phyloP scores from a whole-genome alignment of 257 asterid genomes.

The Solanum phureja region DNA sequence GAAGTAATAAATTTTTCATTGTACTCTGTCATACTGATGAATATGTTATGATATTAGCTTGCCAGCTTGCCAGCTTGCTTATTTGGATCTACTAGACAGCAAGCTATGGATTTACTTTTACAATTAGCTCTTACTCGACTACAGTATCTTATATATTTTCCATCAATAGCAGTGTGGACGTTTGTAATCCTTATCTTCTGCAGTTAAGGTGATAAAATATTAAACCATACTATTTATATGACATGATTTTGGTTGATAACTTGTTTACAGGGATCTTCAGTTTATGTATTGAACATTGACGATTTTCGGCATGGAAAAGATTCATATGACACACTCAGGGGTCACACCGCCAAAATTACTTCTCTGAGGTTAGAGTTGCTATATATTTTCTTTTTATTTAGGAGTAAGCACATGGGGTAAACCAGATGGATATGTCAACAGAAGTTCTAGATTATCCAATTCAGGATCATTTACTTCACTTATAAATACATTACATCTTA shows the following conservation, averaged over 20 bases:
- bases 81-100: not conserved
- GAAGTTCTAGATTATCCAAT: not conserved
- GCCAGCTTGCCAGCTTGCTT: not conserved
- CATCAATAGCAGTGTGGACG: not conserved
- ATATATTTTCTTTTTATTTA: not conserved
- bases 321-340: slow-evolving; percentile 15
- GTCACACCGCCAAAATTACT: slow-evolving; percentile 63
- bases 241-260: not conserved
- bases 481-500: not conserved
- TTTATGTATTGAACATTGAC: slow-evolving; percentile 21
- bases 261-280: slow-evolving; percentile 43
- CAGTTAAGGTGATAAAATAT: not conserved
- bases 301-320: slow-evolving; percentile 11
- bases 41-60: not conserved
- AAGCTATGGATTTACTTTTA: not conserved
- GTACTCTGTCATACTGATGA: not conserved
- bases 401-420: not conserved
- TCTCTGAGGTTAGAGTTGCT: slow-evolving; percentile 50
- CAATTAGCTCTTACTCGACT: not conserved
- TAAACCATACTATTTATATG: not conserved
- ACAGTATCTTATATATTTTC: not conserved
- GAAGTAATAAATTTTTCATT: not conserved
- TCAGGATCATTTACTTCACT: not conserved
- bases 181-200: not conserved
- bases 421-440: not conserved